phyloP scores from a whole-genome alignment of 352 stramenopile species.

The Globisporangium megalacanthum region DNA sequence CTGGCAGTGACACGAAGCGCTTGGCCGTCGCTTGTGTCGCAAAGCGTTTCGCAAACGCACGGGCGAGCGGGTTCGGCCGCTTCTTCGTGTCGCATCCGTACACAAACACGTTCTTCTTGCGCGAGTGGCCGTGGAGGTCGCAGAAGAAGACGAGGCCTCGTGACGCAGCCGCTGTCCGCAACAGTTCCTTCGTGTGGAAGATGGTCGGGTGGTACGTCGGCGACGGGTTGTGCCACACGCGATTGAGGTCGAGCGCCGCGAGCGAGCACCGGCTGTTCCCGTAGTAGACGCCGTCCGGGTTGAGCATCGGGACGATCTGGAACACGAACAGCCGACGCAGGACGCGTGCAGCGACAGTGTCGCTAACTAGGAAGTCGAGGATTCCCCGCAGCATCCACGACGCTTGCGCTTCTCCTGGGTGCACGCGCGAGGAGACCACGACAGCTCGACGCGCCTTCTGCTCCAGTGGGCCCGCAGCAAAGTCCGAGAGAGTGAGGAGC shows the following conservation, averaged over 20 bases:
- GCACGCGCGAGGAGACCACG: constrained; percentile 84
- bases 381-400: constrained; percentile 93
- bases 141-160: constrained; percentile 81
- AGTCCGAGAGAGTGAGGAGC: constrained; percentile 74
- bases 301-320: constrained; percentile 91
- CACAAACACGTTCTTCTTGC: constrained; percentile 94
- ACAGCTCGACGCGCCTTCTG: constrained; percentile 36
- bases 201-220: constrained; percentile 83
- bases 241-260: constrained; percentile 82
- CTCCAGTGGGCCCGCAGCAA: constrained; percentile 24
- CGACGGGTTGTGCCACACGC: constrained; percentile 80
- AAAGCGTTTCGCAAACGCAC: constrained; percentile 70
- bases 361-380: constrained; percentile 86
- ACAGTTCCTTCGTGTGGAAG: constrained; percentile 76
- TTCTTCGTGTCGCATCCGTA: constrained; percentile 93
- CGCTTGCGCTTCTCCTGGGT: constrained; percentile 88
- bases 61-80: constrained; percentile 59
- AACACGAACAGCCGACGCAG: constrained; percentile 90
- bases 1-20: constrained; percentile 52
- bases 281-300: constrained; percentile 91
- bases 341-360: constrained; percentile 44
- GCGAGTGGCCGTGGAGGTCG: constrained; percentile 90
- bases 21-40: constrained; percentile 59
- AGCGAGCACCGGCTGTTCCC: constrained; percentile 91
- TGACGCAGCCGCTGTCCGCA: constrained; percentile 42